Base-by-base conservation (phyloP, 306 rosid species). In the Spatholobus suberectus region DNA sequence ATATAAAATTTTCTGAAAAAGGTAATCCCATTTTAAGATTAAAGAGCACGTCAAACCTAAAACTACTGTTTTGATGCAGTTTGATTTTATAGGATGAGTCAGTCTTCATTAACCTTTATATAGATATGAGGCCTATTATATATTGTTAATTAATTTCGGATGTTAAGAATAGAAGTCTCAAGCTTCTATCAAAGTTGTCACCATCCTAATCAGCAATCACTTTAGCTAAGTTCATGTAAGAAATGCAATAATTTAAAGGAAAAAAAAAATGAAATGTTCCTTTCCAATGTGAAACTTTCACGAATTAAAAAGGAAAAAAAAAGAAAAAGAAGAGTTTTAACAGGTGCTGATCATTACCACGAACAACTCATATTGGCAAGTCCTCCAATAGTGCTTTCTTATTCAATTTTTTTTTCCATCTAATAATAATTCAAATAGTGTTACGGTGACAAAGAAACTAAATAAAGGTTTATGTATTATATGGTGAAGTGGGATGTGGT, bases 401-500 rank as follows among this genome's bases (percentile, higher is more conserved):
- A 58, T 61, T 24, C 35, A 24, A 5, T 37, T 6, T 11, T n/a
- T 6, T 40, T 26, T 10, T 26, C 23, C 26, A 35, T 54, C 34
- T 38, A 11, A 18, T 47, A 27, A 63, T 35, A 27, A 62, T 27
- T 44, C 12, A 18, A 12, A 49, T 20, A 63, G 49, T 29, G 59
- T 20, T 17, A 62, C 24, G 43, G 27, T 58, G 26, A 43, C 5
- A 18, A 62, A 72, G 58, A 35, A 51, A 51, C 15, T 32, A 27
- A 26, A 61, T 14, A 61, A 61, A 61, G 37, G 38, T 61, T 13
- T 21, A 21, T 21, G 21, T 8, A 21, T 29, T 0, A 34, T 38
- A 26, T 8, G 44, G 9, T 32, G 82, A 52, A 58, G 27, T 34
- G 57, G 51, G 76, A 49, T 24, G 89, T 86, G 89, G 89, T 86